Conservation (phyloP, 2,329 filamentous ascomycete genomes). For the Clarireedia hainanense region DNA sequence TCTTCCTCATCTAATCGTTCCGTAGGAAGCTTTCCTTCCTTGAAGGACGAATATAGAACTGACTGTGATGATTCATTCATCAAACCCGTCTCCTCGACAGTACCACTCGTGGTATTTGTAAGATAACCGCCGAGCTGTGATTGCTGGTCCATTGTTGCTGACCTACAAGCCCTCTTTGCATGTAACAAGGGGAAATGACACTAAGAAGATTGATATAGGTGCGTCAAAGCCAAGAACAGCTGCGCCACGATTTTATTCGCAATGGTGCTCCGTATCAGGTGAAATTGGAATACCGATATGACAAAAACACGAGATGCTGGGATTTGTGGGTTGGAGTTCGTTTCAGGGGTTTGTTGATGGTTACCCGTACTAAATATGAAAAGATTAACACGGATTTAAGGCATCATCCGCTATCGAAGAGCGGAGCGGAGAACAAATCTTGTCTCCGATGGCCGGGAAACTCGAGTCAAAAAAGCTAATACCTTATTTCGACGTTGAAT, state of each 20-base stretch:
- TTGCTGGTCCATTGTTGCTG: background rate
- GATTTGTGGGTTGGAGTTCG: background rate
- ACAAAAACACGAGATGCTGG: background rate
- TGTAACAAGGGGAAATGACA: background rate
- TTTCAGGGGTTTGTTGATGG: background rate
- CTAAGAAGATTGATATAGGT: background rate
- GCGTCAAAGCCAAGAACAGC: background rate
- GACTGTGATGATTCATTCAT: background rate
- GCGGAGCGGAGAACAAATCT: no score
- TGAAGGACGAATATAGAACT: background rate
- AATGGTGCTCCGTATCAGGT: background rate
- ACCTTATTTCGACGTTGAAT: no score
- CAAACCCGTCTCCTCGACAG: background rate
- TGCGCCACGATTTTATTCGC: background rate
- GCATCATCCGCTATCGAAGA: no score
- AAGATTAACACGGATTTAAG: no score
- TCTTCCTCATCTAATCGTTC: slow-evolving; percentile 9
- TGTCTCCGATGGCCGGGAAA: no score
- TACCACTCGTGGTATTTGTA: background rate
- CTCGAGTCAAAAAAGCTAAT: no score
- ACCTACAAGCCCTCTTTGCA: background rate
- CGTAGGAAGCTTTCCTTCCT: background rate
- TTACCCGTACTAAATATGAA: no score
- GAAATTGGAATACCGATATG: background rate
- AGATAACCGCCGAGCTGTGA: background rate